Conservation (phyloP, 176 grass and related monocot genomes). For the Musa troglodytarum region DNA sequence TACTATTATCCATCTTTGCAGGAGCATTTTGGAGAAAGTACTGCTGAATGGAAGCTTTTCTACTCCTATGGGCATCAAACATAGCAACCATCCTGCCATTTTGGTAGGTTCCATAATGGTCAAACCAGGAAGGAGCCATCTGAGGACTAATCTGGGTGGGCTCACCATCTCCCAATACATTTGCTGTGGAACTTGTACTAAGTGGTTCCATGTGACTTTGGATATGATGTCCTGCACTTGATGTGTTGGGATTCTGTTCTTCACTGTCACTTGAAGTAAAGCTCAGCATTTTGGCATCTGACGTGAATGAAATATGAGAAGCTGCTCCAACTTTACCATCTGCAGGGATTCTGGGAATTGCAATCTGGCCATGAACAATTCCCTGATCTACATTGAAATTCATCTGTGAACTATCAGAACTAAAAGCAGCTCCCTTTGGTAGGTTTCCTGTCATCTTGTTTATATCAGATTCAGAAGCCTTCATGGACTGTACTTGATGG, state of each 20-base stretch:
- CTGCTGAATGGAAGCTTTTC: constrained; percentile 1
- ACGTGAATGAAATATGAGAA: constrained; percentile 36
- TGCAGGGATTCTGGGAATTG: constrained; percentile 26
- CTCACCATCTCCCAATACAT: constrained; percentile 7
- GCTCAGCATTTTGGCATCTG: constrained; percentile 22
- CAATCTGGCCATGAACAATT: constrained; percentile 51
- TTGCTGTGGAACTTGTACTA: constrained; percentile 16
- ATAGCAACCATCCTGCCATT: constrained; percentile 14
- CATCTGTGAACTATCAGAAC: constrained; percentile 43
- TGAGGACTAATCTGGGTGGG: constrained; percentile 13
- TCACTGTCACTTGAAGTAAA: constrained; percentile 26
- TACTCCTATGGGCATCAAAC: constrained; percentile 8
- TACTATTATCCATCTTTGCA: constrained; percentile 7
- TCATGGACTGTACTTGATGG: constrained; percentile 78
- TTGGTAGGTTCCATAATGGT: constrained; percentile 19
- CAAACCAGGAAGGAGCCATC: constrained; percentile 25
- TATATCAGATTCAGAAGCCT: constrained; percentile 48
- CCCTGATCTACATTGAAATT: constrained; percentile 56
- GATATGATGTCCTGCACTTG: constrained; percentile 1
- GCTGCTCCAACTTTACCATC: constrained; percentile 39
- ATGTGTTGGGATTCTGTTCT: constrained; percentile 11
- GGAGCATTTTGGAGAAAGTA: constrained; percentile 9
- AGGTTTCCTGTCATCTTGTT: constrained; percentile 44
- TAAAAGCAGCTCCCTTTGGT: constrained; percentile 43
- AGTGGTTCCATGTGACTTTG: constrained; percentile 1